Evolutionary conservation across 179 eudicot genomes (phyloP).

Genomic region (Silene coronaria): DNA sequence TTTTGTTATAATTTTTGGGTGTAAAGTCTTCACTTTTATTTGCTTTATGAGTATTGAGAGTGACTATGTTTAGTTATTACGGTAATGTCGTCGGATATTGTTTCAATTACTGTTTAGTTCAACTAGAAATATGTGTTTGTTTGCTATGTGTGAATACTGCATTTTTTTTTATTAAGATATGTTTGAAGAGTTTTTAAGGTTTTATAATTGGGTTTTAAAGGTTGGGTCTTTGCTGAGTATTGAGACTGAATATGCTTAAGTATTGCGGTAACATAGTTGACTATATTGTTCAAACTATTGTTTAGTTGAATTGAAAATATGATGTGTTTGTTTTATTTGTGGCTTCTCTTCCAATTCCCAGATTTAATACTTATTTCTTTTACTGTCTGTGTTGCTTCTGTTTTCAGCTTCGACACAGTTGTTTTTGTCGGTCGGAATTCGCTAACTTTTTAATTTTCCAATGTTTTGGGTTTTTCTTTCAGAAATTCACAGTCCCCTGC

Average conservation of each 20-base stretch:
- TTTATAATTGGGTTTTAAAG: neutral
- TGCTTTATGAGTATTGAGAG: neutral
- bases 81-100: neutral
- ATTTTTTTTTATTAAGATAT: too few relatives aligned
- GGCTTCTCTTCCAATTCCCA: too few relatives aligned
- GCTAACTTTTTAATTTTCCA: too few relatives aligned
- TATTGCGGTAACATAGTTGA: neutral
- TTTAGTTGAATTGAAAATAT: neutral
- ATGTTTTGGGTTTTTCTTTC: too few relatives aligned
- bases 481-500: too few relatives aligned
- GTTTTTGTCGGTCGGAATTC: too few relatives aligned
- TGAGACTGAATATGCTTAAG: neutral
- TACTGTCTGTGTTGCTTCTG: too few relatives aligned
- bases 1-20: too few relatives aligned
- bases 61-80: neutral
- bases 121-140: neutral
- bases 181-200: neutral
- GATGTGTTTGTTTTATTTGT: neutral
- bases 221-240: neutral
- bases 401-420: too few relatives aligned
- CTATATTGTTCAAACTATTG: neutral
- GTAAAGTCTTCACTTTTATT: constrained; percentile 7
- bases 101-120: neutral
- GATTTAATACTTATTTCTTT: too few relatives aligned
- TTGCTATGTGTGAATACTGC: neutral